Base-by-base conservation (phyloP, 441 rosid genomes). In the Erodium moschatum region DNA sequence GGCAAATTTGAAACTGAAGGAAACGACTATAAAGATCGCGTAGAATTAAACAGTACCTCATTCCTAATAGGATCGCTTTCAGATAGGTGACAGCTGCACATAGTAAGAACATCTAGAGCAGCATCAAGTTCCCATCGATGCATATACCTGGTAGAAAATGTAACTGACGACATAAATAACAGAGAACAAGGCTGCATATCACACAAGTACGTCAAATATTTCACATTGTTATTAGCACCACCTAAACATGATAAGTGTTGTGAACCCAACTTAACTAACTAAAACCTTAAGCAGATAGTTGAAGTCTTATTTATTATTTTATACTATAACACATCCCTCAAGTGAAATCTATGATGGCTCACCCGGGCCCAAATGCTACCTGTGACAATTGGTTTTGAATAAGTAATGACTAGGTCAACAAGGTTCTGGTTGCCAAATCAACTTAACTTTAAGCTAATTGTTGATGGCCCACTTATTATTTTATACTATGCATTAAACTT, bases 1-100 rank as follows among this genome's bases (percentile, higher is more conserved):
- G 38, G 61, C 19, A 60, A 21, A 29, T 70, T 42, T 42, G 48
- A 42, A 42, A 42, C 6, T 42, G 6, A 42, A 42, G 48, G 48
- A 42, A 42, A 8, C 6, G 48, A 1, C 11, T 42, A 42, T 42
- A 9, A 42, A 42, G 48, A 42, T 0, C 48, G 10, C 1, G 69
- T 44, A 6, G 40, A 52, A n/a, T 61, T 54, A n/a, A n/a, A 31
- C 68, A 68, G 68, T 68, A 12, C 99, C 97, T 94, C 91, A 78
- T 73, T 75, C 74, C 86, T 86, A 67, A 85, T 33, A 21, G 89
- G 86, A 80, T 94, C 88, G 20, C 76, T 79, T 69, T 85, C 81
- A 72, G 82, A 75, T 69, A 89, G 87, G 83, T 94, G 97, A 77
- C 97, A 94, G 79, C 97, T 81, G 85, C 97, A 94, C 99, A 94